Base-by-base conservation (phyloP, 169 alveolate species). In the Babesia ovis region DNA sequence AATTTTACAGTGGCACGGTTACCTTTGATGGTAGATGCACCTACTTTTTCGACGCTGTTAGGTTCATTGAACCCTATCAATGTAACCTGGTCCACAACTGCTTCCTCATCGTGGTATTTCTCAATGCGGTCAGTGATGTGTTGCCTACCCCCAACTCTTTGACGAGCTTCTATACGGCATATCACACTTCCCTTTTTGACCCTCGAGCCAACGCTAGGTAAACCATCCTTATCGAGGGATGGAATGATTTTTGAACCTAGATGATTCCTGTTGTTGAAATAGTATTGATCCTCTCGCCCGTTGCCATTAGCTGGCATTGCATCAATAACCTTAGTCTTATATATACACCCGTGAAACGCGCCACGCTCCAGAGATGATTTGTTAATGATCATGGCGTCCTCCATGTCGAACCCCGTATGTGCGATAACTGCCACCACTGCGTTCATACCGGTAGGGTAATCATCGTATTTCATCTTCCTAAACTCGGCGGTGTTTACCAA, bases 331-430 rank as follows among this genome's bases (percentile, higher is more conserved):
- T 94, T 93, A 32, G 98, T 94, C 92, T 97, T 98, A 91, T 97
- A 97, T 42, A 98, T 98, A 68, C 94, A 91, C 14, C 99, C 99
- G 86, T 95, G 98, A 35, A 98, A 98, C 71, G 96, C 92, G 22
- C 99, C 99, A 75, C 99, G 95, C 68, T 98, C 99, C 79, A 95
- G 94, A 41, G 99, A 95, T 3, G 98, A 91, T 85, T 97, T 98
- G 86, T 98, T 97, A 66, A 98, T 91, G 37, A 96, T 95, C 98
- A 97, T 96, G 62, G 99, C 99, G 87, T 98, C 99, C 87, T 98
- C 99, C 99, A 98, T 97, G 84, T 98, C 99, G 80, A 95, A 97
- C 23, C 99, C 99, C 9, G 99, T 97, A 84, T 97, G 97, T 39
- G 99, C 94, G 72, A 97, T 95, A 42, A 98, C 99, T 20, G 99